Conservation (phyloP, 2,329 filamentous ascomycete species). For the Leptographium radiaticola region DNA sequence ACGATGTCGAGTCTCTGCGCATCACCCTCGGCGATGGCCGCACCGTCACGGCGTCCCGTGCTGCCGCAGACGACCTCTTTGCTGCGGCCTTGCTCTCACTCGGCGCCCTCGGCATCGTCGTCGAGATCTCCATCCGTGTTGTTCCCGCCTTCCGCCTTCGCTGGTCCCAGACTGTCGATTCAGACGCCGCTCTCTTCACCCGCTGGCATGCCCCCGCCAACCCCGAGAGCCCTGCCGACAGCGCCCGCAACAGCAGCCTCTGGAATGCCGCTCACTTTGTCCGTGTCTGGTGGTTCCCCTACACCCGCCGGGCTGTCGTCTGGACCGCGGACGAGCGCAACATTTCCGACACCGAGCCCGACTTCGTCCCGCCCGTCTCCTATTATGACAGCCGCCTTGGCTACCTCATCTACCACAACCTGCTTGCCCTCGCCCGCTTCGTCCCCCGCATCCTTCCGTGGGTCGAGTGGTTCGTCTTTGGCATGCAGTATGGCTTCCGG, state of each 20-base stretch:
- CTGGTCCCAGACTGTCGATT: constrained; percentile 71
- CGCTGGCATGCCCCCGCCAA: constrained; percentile 40
- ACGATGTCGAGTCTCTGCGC: constrained; percentile 59
- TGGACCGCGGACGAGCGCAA: constrained; percentile 78
- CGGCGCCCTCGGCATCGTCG: constrained; percentile 81
- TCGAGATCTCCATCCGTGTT: constrained; percentile 75
- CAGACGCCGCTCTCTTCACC: constrained; percentile 53
- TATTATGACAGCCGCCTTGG: constrained; percentile 77
- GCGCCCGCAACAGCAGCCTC: constrained; percentile 52
- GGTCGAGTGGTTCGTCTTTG: constrained; percentile 94
- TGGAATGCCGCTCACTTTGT: constrained; percentile 85
- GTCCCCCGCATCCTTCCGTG: constrained; percentile 69
- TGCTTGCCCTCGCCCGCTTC: constrained; percentile 69
- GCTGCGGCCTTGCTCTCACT: constrained; percentile 77
- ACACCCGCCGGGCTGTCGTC: constrained; percentile 73
- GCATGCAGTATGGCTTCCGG: constrained; percentile 87
- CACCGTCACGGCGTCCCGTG: constrained; percentile 55
- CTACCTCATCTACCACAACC: constrained; percentile 82
- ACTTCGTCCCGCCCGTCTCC: constrained; percentile 41
- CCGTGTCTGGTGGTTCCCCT: constrained; percentile 95
- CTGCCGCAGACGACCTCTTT: constrained; percentile 64
- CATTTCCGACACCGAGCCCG: constrained; percentile 24
- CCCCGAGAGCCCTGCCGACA: constrained; percentile 46
- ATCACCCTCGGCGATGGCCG: constrained; percentile 74
- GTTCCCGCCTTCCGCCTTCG: constrained; percentile 70